Evolutionary conservation across 768 basidiomycete species (phyloP), one percentile per base, ranked within the genome.

Genomic region (Pulveroboletus frians): DNA sequence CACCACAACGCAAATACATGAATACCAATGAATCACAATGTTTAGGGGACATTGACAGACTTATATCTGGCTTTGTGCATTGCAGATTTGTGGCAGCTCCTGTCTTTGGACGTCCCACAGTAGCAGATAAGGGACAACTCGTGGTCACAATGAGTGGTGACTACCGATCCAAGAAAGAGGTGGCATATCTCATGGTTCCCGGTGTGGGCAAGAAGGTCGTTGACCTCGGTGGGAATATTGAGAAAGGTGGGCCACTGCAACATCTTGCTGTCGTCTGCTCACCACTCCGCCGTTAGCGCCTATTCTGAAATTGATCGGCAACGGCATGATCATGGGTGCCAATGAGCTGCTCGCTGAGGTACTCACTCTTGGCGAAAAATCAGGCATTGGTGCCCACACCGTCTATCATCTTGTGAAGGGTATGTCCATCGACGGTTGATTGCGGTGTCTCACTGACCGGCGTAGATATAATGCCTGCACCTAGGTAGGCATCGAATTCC

Each of bases 221-320:
- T 18, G 92, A 94, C 64, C 75, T 95, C 10, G 92, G 92, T 21
- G 83, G 79, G 21, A 91, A 94, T 64, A 74, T 93, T 29, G 88
- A 92, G 70, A 85, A 88, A 69, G 90, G 87, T 78, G 29, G 8
- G 57, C 50, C 10, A 20, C 30, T 29, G 32, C n/a, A 39, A 14
- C 10, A 15, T 52, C 18, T 55, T 1, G 13, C 7, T 17, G 17
- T n/a, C 23, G 10, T 38, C 18, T 38, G 26, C 27, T 49, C 41
- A 52, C 26, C 18, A 27, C 29, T 35, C 30, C 14, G 10, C 32
- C 27, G 52, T 48, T 45, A 85, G 84, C 84, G 13, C 76, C 80
- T 5, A 81, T 79, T 9, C 77, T 84, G 69, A 92, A 92, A 66
- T 71, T 92, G 8, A 79, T 91, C 41, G 89, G 85, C 15, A 92